Base-by-base conservation (phyloP, 176 grass and related monocot genomes). In the Hyparrhenia diplandra region DNA sequence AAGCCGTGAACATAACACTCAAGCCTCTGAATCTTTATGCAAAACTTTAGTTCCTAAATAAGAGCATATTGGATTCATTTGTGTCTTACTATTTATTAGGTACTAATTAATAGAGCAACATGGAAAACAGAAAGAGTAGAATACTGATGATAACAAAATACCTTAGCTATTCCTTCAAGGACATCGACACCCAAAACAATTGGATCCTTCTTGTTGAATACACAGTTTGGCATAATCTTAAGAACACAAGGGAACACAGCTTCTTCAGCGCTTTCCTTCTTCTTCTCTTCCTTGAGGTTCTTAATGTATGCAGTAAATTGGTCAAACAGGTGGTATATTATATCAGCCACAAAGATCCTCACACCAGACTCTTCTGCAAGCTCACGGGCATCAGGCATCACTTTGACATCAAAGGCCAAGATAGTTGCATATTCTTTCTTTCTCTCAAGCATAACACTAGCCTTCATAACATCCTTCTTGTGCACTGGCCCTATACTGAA, bases 341-440 rank as follows among this genome's bases (percentile, higher is more conserved):
- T 97, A 83, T 97, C 94, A 74, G 91, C 94, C 25, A 97, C 94
- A 21, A 97, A 97, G 67, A 97, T 97, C 73, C 72, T 88, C 78
- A 97, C 94, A 62, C 91, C 94, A 21, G 79, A 82, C 71, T 93
- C 94, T 76, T 97, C 94, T 41, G 94, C 94, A 80, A 97, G 88
- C 45, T 97, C 90, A 24, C 88, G 85, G 67, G 90, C 94, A 79
- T 97, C 94, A 21, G 89, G 84, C 91, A 94, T 94, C 82, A 97
- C 94, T 92, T 97, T 97, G 76, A 97, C 94, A 94, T 97, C 92
- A 90, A 97, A 97, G 10, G 94, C 94, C 87, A 97, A 88, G 80
- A 97, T 97, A 35, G 94, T 97, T 49, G 94, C 94, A 83, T 88
- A 97, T 76, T 97, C 94, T 64, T 92, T 90, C 83, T 92, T 97